A percentile compares a stretch with the other conserved stretches of the same genome.
These are phyloP conservation scores for Cordia subcordata DNA, from an alignment of 257 asterid species.

Conservation along the genomic window DNA sequence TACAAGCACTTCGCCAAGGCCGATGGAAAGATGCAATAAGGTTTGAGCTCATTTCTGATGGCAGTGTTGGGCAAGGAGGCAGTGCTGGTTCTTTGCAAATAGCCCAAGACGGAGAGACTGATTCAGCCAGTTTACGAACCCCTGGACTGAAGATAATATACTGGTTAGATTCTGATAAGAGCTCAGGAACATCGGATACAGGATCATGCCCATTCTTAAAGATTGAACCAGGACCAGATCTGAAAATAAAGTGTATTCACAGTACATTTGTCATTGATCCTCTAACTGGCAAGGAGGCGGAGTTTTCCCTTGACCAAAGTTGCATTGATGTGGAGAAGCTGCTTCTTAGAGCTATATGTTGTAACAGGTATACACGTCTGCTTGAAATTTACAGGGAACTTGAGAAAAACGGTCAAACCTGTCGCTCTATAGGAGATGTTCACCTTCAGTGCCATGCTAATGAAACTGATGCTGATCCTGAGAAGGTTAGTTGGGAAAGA, in stretches of 20 bases:
- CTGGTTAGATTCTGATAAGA: conserved; percentile 90
- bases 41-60: conserved; percentile 94
- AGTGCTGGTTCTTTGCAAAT: conserved; percentile 39
- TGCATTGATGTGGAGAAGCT: conserved; percentile 87
- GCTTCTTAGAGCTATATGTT: conserved; percentile 83
- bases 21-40: conserved; percentile 98
- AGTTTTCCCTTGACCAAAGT: conserved; percentile 64
- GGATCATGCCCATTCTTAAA: conserved; percentile 69
- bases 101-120: conserved; percentile 80
- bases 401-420: conserved; percentile 69
- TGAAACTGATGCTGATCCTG: conserved; percentile 34
- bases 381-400: conserved; percentile 84
- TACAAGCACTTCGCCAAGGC: conserved; percentile 83
- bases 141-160: conserved; percentile 93
- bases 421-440: conserved; percentile 75
- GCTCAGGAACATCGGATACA: conserved; percentile 52
- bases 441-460: conserved; percentile 53
- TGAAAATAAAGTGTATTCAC: conserved; percentile 85
- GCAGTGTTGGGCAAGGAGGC: conserved; percentile 65
- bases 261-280: conserved; percentile 94
- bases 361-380: conserved; percentile 83
- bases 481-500: conserved; percentile 45
- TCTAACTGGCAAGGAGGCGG: conserved; percentile 74
- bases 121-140: conserved; percentile 66
- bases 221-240: conserved; percentile 88